phyloP scores from a whole-genome alignment of 1,139 yeast species.

The Blastobotrys buckinghamii region DNA sequence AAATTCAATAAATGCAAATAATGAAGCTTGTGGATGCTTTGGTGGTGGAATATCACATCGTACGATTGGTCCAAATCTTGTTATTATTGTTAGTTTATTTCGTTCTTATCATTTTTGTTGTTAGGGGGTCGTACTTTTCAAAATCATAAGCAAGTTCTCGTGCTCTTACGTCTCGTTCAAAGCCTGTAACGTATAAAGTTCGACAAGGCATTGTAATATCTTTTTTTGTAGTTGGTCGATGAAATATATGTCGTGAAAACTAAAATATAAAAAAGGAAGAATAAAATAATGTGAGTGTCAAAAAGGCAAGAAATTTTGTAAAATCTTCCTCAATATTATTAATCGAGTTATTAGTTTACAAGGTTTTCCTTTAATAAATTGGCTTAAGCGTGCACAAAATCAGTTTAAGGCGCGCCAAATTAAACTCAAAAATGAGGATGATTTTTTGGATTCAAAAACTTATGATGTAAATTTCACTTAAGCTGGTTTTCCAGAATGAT shows the following conservation, averaged over 20 bases:
- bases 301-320: too few species aligned
- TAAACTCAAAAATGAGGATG: too few species aligned
- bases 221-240: neutral
- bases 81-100: neutral
- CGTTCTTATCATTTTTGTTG: neutral
- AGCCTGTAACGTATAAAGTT: conserved; percentile 36
- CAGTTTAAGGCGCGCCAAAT: too few species aligned
- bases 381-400: too few species aligned
- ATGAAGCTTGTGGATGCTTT: conserved; percentile 52
- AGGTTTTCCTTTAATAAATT: too few species aligned
- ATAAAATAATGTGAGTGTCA: neutral
- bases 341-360: too few species aligned
- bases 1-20: conserved; percentile 61
- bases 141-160: conserved; percentile 63
- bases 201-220: neutral
- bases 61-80: conserved; percentile 57
- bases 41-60: conserved; percentile 71
- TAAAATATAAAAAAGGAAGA: too few species aligned
- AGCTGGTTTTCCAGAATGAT: too few species aligned
- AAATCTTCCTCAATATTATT: too few species aligned
- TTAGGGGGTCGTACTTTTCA: conserved; percentile 50
- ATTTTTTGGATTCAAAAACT: too few species aligned
- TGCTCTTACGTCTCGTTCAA: conserved; percentile 54
- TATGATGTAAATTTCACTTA: too few species aligned
- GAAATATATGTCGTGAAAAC: too few species aligned